A percentile compares a stretch with the other conserved stretches of the same genome.
Evolutionary conservation across 768 basidiomycete species (phyloP).

Genomic region (Phallus indusiatus): DNA sequence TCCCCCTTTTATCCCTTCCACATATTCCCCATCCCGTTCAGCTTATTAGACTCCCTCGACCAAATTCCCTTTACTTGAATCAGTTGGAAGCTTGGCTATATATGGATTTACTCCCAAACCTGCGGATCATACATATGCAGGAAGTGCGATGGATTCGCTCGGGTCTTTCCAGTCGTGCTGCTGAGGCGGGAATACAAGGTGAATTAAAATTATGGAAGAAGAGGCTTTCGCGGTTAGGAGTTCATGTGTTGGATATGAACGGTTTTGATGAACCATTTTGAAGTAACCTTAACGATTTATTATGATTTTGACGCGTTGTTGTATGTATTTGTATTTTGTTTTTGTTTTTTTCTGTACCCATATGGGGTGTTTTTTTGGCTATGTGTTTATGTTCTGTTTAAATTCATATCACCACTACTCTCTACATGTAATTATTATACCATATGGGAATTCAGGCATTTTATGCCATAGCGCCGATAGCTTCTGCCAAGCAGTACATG

Average conservation of each 20-base stretch:
- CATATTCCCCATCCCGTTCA: constrained; percentile 36
- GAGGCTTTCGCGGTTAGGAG: constrained; percentile 44
- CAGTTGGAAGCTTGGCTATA: constrained; percentile 47
- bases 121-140: constrained; percentile 48
- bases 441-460: no score
- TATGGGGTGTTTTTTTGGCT: no score
- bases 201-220: constrained; percentile 70
- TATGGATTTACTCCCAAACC: constrained; percentile 34
- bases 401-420: no score
- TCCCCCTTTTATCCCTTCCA: constrained; percentile 36
- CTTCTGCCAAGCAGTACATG: no score
- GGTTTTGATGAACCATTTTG: constrained; percentile 26
- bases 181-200: constrained; percentile 69
- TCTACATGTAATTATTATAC: no score
- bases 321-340: background rate
- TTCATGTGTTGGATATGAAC: constrained; percentile 61
- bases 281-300: background rate
- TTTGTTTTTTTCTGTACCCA: no score
- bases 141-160: constrained; percentile 67
- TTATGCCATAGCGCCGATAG: no score
- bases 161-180: constrained; percentile 56
- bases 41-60: constrained; percentile 70
- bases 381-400: no score
- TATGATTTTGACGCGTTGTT: no score
- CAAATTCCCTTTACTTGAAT: constrained; percentile 47